Evolutionary conservation across 140 eudicot genomes (phyloP), one percentile per base, ranked within the genome.

Genomic region (Ambrosia hybrid): DNA sequence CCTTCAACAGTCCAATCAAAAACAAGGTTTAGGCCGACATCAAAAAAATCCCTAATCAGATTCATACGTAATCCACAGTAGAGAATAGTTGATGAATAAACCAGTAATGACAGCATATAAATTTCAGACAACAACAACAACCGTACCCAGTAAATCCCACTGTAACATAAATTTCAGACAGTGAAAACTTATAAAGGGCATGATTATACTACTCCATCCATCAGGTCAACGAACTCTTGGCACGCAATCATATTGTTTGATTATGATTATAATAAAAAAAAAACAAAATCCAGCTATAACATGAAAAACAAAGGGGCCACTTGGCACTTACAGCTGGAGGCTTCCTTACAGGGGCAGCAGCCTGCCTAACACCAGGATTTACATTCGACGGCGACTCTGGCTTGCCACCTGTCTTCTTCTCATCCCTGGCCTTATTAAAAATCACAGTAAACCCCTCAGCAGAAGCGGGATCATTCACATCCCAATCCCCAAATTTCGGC

Each of bases 401-500:
- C 53, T 79, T 84, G 57, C 96, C 92, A 80, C 92, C 92, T 34
- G 90, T 89, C 78, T 86, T 89, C 77, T 82, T 89, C 64, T 88
- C 91, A 83, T 88, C 91, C 67, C 96, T 79, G 16, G 96, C 96
- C 77, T 88, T 85, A 72, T 88, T 88, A 45, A 88, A 86, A 38
- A 88, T 88, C 36, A 86, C 91, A 66, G 96, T 88, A 64, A 88
- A 88, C 21, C 96, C 89, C 69, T 88, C 91, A 58, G 89, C 96
- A 57, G 96, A 88, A 78, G 96, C 87, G 56, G 96, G 96, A 78
- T 88, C 91, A 69, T 88, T 88, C 5, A 86, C 96, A 64, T 88
- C 96, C 96, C 96, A 88, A 57, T 88, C 96, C 17, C 96, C 96
- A 81, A 88, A 88, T 75, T 88, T 88, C 6, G 96, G 96, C 84